These are phyloP conservation scores for Quercus tomentella DNA, from an alignment of 331 rosid genomes.

Conservation along the genomic window DNA sequence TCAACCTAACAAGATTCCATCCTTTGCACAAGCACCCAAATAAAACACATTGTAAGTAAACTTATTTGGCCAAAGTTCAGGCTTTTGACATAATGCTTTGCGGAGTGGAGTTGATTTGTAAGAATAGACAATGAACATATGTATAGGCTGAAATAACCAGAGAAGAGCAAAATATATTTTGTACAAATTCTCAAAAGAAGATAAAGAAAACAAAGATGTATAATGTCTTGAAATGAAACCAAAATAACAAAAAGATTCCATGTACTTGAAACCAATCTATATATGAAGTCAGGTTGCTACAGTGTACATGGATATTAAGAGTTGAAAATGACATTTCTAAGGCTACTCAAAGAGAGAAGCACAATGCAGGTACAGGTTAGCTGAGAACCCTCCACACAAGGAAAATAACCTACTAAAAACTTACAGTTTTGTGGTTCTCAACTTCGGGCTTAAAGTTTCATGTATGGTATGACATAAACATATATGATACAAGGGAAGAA, in stretches of 20 bases:
- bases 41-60: neutral
- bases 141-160: too few species aligned
- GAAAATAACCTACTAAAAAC: neutral
- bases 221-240: too few species aligned
- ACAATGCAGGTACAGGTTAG: neutral
- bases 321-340: neutral
- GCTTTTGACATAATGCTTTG: neutral
- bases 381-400: neutral
- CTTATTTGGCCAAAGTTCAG: neutral
- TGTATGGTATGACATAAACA: neutral
- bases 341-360: neutral
- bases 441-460: neutral
- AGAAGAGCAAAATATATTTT: too few species aligned
- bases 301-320: too few species aligned
- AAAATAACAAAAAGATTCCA: too few species aligned
- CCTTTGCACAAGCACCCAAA: neutral
- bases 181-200: too few species aligned
- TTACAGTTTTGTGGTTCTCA: neutral
- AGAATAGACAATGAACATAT: neutral
- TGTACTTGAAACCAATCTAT: too few species aligned
- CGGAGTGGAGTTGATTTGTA: neutral
- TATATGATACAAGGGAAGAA: neutral
- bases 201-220: too few species aligned
- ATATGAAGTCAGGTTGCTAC: too few species aligned
- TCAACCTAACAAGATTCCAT: neutral